Percentiles rank a stretch among this genome's conserved stretches.
phyloP scores from a whole-genome alignment of 768 basidiomycete genomes.

The Naematelia encephala region DNA sequence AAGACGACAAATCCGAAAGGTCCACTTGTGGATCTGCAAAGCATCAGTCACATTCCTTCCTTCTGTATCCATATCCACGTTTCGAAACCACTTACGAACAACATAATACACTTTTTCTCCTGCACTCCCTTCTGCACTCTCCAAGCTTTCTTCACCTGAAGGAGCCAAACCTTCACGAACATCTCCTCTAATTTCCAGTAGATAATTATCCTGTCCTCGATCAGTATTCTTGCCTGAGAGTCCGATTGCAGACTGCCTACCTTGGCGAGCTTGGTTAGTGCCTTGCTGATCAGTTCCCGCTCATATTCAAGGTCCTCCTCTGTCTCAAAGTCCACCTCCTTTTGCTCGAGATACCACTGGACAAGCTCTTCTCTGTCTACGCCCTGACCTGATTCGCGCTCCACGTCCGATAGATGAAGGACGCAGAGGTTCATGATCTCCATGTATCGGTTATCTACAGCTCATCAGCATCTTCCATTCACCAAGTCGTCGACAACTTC shows the following conservation, averaged over 20 bases:
- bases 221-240: background rate
- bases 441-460: slow-evolving; percentile 77
- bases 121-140: slow-evolving; percentile 53
- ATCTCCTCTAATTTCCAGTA: slow-evolving; percentile 78
- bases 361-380: slow-evolving; percentile 86
- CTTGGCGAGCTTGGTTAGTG: slow-evolving; percentile 85
- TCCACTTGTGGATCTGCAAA: slow-evolving; percentile 40
- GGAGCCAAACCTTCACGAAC: slow-evolving; percentile 59
- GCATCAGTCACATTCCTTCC: slow-evolving; percentile 1
- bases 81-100: slow-evolving; percentile 60
- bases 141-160: slow-evolving; percentile 57
- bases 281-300: slow-evolving; percentile 82
- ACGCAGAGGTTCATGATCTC: slow-evolving; percentile 77
- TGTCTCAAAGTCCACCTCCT: slow-evolving; percentile 75
- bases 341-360: slow-evolving; percentile 92
- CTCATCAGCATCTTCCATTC: background rate
- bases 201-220: slow-evolving; percentile 58
- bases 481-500: no score
- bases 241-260: slow-evolving; percentile 53
- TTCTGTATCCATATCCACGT: background rate
- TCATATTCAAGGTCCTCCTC: slow-evolving; percentile 87
- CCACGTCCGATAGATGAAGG: slow-evolving; percentile 70
- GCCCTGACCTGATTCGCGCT: slow-evolving; percentile 70
- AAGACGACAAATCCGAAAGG: slow-evolving; percentile 40
- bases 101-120: slow-evolving; percentile 76